Evolutionary conservation across 2,329 filamentous ascomycete genomes (phyloP), one percentile per base, ranked within the genome.

Genomic region (Cladophialophora yegresii): DNA sequence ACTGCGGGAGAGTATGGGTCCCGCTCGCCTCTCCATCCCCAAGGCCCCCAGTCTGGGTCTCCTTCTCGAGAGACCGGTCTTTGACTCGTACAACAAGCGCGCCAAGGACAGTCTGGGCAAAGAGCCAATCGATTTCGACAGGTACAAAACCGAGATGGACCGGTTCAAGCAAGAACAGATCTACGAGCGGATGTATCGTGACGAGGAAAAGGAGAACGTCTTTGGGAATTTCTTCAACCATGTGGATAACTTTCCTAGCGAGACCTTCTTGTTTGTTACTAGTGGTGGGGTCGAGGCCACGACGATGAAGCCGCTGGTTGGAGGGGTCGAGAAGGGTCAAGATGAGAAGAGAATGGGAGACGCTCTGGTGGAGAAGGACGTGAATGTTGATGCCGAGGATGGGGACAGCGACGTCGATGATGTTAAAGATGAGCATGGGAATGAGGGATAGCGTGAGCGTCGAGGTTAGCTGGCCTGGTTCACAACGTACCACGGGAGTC

Each of bases 91-190:
- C 79, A 99, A 97, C 77, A 84, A 83, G 61, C 87, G 89, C 69
- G 87, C 90, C 0, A 83, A 83, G 7, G 81, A 83, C 40, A 84
- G 85, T 60, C 83, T 88, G 50, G 85, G 83, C 6, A 85, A 87
- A 61, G 84, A 89, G 56, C 82, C 84, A 26, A 88, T 99, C 63
- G 87, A 92, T 72, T 99, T 97, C 75, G 81, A 82, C 54, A 89
- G 88, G 67, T 92, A 88, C 72, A 86, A 93, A 65, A 85, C 87
- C 54, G 85, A 91, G 76, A 91, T 99, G 71, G 84, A 89, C 68
- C 89, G 88, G 65, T 99, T 99, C 79, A 98, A 98, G 80, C 87
- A 96, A 74, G 80, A 87, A 70, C 87, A 96, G 76, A 98, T 99
- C 66, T 99, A 99, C 75, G 86, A 90, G 72, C 85, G 91, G 26